Base-by-base conservation (phyloP, 345 rosid species). In the Triadica sebifera region DNA sequence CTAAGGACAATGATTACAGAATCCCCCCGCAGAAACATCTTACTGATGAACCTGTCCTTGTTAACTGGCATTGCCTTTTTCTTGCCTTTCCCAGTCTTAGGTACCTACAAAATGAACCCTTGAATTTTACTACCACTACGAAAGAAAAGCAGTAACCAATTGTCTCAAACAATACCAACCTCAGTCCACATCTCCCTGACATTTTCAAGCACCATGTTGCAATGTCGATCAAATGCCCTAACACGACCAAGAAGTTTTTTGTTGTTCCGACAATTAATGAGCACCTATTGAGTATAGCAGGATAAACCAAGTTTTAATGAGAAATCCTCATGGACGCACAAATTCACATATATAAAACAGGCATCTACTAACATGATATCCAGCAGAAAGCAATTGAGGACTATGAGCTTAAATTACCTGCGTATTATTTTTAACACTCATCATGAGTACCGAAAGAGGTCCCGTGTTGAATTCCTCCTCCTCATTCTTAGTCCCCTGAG, bases 121-220 rank as follows among this genome's bases (percentile, higher is more conserved):
- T 9, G 22, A 15, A 25, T 24, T 25, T 50, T 24, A 49, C 17
- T 0, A 67, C 12, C n/a, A 51, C 8, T 16, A 9, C 4, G 2
- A 24, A 3, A 16, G 10, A n/a, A 5, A 15, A 29, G 34, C 4
- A 51, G 13, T 0, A 34, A 45, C 25, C 53, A n/a, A 46, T 34
- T 50, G 15, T 16, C 4, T 24, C 6, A 8, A 38, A 67, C 57
- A 67, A 65, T 73, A 74, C 80, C 15, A 56, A 95, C 99, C 99
- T 95, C 99, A 38, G 98, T 91, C 99, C 99, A 95, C 96, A 93
- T 93, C 81, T 96, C 99, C 80, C 93, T 86, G 70, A 96, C 99
- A 75, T 96, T 96, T 75, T 96, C 99, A n/a, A 96, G 89, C 68
- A 96, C 99, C 99, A 96, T 96, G 84, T 93, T 96, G 91, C 98